Percentiles rank a stretch among this genome's conserved stretches.
These are phyloP conservation scores for Pythium vanterpoolii DNA, from an alignment of 352 stramenopile species.

Conservation along the genomic window DNA sequence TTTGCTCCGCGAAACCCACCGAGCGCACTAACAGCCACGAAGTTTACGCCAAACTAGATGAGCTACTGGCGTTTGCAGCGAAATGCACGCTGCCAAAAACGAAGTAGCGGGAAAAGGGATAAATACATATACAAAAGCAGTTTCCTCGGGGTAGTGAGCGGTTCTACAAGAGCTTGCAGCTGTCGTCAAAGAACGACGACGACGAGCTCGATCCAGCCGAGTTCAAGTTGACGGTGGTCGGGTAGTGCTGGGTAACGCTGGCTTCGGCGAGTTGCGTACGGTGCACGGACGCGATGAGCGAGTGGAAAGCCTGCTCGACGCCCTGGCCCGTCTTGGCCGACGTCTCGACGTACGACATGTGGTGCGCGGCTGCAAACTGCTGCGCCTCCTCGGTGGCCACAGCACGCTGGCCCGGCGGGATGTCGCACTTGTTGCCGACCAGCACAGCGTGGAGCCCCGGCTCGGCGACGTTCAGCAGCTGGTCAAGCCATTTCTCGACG, in stretches of 20 bases:
- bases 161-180: conserved; percentile 36
- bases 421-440: conserved; percentile 76
- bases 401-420: conserved; percentile 34
- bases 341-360: conserved; percentile 82
- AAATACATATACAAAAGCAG: neutral
- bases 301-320: conserved; percentile 56
- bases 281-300: conserved; percentile 54
- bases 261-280: conserved; percentile 38
- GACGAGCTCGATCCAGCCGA: conserved; percentile 13
- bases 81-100: conserved; percentile 23
- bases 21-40: conserved; percentile 40
- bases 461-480: conserved; percentile 70
- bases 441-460: conserved; percentile 64
- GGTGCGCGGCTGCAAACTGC: conserved; percentile 56
- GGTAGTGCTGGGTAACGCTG: neutral
- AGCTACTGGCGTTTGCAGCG: conserved; percentile 40
- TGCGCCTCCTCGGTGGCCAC: conserved; percentile 61
- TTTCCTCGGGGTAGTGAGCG: conserved; percentile 1
- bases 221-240: conserved; percentile 36
- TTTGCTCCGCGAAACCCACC: conserved; percentile 49
- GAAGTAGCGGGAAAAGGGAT: neutral
- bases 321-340: conserved; percentile 73
- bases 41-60: conserved; percentile 55
- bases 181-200: conserved; percentile 33
- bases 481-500: conserved; percentile 67